Evolutionary conservation across 2,329 filamentous ascomycete species (phyloP).

Genomic region (Dactylellina drechsleri): DNA sequence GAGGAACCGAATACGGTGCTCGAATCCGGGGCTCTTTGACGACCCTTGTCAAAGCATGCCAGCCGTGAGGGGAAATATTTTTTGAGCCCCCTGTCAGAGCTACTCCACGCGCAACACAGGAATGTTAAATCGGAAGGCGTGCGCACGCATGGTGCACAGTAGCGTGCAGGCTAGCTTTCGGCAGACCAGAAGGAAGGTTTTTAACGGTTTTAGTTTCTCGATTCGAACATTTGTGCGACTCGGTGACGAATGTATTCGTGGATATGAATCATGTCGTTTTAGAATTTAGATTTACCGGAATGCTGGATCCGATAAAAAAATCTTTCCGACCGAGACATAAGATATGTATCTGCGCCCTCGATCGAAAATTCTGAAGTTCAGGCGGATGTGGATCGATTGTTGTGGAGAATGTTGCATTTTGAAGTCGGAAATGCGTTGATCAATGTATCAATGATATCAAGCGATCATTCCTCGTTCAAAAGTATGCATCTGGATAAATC

Average conservation of each 20-base stretch:
- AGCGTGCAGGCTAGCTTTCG: not conserved
- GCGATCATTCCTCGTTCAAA: no score
- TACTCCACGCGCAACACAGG: slow-evolving; percentile 18
- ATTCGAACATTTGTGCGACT: slow-evolving; percentile 1
- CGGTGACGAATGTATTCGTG: not conserved
- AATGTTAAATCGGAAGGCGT: not conserved
- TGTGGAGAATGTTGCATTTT: slow-evolving; percentile 37
- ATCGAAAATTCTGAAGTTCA: not conserved
- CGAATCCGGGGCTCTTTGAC: slow-evolving; percentile 27
- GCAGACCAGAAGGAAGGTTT: not conserved
- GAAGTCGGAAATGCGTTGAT: slow-evolving; percentile 24
- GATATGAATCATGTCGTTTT: not conserved
- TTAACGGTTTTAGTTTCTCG: not conserved
- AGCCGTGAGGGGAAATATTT: slow-evolving; percentile 19
- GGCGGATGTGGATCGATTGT: not conserved
- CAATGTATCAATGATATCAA: not conserved
- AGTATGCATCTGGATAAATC: no score
- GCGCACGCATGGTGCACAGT: not conserved
- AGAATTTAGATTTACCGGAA: slow-evolving; percentile 2
- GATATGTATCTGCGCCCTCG: not conserved
- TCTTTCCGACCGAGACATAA: slow-evolving; percentile 2
- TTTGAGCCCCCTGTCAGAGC: slow-evolving; percentile 29
- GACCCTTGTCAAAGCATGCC: slow-evolving; percentile 26
- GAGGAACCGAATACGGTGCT: slow-evolving; percentile 37
- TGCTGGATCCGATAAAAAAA: slow-evolving; percentile 2